Conservation (phyloP, 169 alveolate genomes). For the Babesia ovis region DNA sequence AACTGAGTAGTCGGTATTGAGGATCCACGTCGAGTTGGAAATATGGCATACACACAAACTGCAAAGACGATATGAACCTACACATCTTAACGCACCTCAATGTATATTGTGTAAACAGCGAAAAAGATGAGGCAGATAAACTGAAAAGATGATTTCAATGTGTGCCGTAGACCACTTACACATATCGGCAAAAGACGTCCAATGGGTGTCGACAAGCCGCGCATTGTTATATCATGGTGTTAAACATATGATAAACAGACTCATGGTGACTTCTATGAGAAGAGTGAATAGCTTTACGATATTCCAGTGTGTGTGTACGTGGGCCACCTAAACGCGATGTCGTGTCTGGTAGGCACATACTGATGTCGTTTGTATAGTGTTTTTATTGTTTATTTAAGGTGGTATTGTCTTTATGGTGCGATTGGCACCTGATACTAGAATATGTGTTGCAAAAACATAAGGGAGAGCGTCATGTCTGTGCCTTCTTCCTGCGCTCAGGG, state of each 20-base stretch:
- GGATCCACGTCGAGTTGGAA: constrained; percentile 57
- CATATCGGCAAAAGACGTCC: constrained; percentile 49
- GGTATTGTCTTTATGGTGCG: neutral
- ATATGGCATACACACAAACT: constrained; percentile 62
- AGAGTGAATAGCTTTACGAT: neutral
- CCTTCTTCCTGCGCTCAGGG: constrained; percentile 44
- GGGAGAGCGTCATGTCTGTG: neutral
- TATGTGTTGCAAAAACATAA: neutral
- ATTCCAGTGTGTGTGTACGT: neutral
- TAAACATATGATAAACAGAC: neutral
- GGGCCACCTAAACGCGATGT: neutral
- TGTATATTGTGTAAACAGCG: constrained; percentile 54
- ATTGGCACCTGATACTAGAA: neutral
- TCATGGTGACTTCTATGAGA: neutral
- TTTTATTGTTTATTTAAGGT: neutral
- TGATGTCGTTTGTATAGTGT: neutral
- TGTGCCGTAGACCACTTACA: constrained; percentile 15
- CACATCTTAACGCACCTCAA: constrained; percentile 26
- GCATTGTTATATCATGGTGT: constrained; percentile 25
- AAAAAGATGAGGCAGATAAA: constrained; percentile 62
- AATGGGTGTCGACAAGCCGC: constrained; percentile 18
- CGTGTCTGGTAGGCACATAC: neutral
- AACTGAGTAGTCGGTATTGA: constrained; percentile 32
- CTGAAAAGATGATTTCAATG: constrained; percentile 18
- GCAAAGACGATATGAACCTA: neutral